A percentile compares a stretch with the other conserved stretches of the same genome.
phyloP scores from a whole-genome alignment of 805 yeast species.

The Barnettozyma sucrosica region DNA sequence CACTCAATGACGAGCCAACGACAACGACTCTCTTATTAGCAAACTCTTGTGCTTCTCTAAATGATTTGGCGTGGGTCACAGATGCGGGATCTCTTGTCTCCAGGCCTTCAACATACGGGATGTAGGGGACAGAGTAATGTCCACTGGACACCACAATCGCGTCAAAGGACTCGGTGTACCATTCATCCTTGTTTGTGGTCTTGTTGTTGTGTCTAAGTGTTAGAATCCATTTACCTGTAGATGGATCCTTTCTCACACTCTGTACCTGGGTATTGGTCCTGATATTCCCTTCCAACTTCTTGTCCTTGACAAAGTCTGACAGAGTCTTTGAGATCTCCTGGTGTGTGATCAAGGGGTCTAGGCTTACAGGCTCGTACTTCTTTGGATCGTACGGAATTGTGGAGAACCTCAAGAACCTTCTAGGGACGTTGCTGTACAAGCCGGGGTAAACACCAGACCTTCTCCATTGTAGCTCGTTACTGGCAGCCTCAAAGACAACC shows the following conservation, averaged over 20 bases:
- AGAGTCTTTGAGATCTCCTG: conserved; percentile 28
- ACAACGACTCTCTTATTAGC: conserved; percentile 35
- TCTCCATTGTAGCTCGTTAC: conserved; percentile 33
- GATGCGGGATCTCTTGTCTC: conserved; percentile 34
- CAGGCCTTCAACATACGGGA: conserved; percentile 47
- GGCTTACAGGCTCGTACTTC: neutral
- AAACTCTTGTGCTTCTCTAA: conserved; percentile 36
- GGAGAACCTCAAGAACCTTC: conserved; percentile 33
- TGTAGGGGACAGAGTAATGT: conserved; percentile 47
- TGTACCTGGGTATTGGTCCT: conserved; percentile 36
- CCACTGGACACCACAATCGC: conserved; percentile 56
- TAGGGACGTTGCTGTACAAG: conserved; percentile 37
- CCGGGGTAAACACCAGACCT: conserved; percentile 32
- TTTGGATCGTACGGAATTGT: conserved; percentile 26
- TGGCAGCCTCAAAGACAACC: conserved; percentile 18
- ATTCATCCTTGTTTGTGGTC: conserved; percentile 24
- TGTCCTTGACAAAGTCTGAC: conserved; percentile 24
- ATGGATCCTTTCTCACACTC: conserved; percentile 25
- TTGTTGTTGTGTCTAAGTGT: conserved; percentile 22
- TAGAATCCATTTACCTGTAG: conserved; percentile 33
- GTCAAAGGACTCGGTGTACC: conserved; percentile 46
- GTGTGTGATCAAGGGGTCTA: conserved; percentile 35
- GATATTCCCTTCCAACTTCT: conserved; percentile 28
- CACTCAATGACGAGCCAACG: conserved; percentile 38
- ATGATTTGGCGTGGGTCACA: conserved; percentile 46